phyloP scores from a whole-genome alignment of 2,329 filamentous ascomycete genomes.

The Clonostachys solani region DNA sequence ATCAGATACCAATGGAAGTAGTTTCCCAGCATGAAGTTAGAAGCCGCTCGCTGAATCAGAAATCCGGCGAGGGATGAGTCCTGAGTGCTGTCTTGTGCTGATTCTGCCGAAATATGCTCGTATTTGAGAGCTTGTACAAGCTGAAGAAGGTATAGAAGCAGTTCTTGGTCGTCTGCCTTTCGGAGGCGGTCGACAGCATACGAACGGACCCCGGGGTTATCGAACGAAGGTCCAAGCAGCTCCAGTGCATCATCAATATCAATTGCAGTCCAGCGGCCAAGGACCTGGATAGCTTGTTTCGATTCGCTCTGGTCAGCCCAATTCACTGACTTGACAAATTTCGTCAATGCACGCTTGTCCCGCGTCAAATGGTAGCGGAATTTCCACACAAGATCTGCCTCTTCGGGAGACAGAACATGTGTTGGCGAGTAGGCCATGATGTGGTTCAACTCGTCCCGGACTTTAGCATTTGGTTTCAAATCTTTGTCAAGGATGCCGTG shows the following conservation, averaged over 20 bases:
- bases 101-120: slow-evolving; percentile 67
- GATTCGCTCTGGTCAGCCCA: slow-evolving; percentile 86
- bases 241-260: slow-evolving; percentile 96
- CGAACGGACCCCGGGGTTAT: slow-evolving; percentile 80
- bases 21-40: slow-evolving; percentile 87
- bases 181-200: slow-evolving; percentile 90
- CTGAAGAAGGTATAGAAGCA: slow-evolving; percentile 87
- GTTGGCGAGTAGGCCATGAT: slow-evolving; percentile 93
- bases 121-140: slow-evolving; percentile 95
- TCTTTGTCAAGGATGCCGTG: slow-evolving; percentile 95
- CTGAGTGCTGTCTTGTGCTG: slow-evolving; percentile 50
- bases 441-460: slow-evolving; percentile 85
- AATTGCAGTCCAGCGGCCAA: slow-evolving; percentile 93
- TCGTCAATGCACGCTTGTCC: slow-evolving; percentile 89
- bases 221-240: slow-evolving; percentile 85
- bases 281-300: slow-evolving; percentile 82
- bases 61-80: slow-evolving; percentile 88
- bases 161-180: slow-evolving; percentile 88
- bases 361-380: slow-evolving; percentile 92
- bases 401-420: slow-evolving; percentile 79
- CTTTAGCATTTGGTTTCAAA: slow-evolving; percentile 92
- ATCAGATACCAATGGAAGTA: slow-evolving; percentile 98
- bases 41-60: slow-evolving; percentile 79
- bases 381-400: slow-evolving; percentile 96
- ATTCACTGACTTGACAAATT: slow-evolving; percentile 96